A percentile compares a stretch with the other conserved stretches of the same genome.
Conservation (phyloP, 106 monocot species). For the Phalaenopsis aphrodite region DNA sequence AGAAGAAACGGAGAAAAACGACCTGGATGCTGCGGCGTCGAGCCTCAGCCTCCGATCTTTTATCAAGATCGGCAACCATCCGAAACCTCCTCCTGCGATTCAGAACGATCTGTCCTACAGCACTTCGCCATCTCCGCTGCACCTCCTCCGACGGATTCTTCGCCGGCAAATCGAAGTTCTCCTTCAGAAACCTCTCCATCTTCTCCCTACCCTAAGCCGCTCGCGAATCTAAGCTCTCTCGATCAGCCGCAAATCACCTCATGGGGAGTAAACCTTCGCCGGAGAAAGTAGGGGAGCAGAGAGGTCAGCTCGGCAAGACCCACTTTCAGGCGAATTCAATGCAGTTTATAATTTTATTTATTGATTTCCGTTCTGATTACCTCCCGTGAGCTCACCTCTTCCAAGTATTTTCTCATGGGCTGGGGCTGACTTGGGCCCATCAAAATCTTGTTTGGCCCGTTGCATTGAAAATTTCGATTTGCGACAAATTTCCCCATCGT, state of each 20-base stretch:
- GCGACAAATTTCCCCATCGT: too few species aligned
- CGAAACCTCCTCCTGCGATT: constrained; percentile 22
- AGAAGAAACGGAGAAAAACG: not conserved
- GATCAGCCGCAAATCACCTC: not conserved
- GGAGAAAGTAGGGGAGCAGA: not conserved
- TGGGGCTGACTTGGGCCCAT: not conserved
- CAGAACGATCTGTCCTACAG: constrained; percentile 25
- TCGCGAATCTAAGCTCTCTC: not conserved
- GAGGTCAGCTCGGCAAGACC: not conserved
- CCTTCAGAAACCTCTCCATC: constrained; percentile 26
- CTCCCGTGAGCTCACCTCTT: not conserved
- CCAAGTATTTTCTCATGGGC: too few species aligned
- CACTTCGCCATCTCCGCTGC: constrained; percentile 18
- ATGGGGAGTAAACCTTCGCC: too few species aligned
- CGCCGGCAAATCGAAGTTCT: constrained; percentile 21
- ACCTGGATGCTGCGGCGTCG: constrained; percentile 22
- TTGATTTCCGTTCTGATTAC: not conserved
- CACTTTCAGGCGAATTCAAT: too few species aligned
- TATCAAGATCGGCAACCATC: constrained; percentile 20
- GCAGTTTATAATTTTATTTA: too few species aligned
- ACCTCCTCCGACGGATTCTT: constrained; percentile 27
- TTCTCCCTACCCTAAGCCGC: not conserved
- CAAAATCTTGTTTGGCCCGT: not conserved
- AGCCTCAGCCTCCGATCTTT: constrained; percentile 15
- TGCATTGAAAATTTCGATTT: too few species aligned